These are phyloP conservation scores for Yarrowia bubula DNA, from an alignment of 805 yeast species.

Conservation along the genomic window DNA sequence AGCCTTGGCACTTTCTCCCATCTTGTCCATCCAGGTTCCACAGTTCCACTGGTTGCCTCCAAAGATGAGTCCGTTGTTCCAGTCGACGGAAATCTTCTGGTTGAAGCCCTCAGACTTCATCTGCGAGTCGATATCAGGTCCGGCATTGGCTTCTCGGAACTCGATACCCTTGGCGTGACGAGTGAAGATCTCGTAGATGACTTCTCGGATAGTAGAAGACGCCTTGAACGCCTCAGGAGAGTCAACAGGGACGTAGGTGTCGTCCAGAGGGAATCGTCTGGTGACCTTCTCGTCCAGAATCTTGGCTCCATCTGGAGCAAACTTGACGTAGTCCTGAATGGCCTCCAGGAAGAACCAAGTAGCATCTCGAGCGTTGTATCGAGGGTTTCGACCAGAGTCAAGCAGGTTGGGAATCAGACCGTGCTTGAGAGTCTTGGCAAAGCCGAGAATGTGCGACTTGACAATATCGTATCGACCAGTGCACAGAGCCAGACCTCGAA, in stretches of 20 bases:
- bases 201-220: conserved; percentile 66
- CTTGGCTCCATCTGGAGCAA: conserved; percentile 65
- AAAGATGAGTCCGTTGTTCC: conserved; percentile 81
- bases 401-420: conserved; percentile 91
- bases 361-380: conserved; percentile 96
- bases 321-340: conserved; percentile 73
- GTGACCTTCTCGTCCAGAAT: conserved; percentile 70
- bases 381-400: conserved; percentile 90
- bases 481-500: conserved; percentile 75
- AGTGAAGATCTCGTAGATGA: conserved; percentile 75
- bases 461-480: conserved; percentile 81
- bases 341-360: conserved; percentile 91
- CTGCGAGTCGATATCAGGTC: conserved; percentile 80
- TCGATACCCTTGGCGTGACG: conserved; percentile 87
- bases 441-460: conserved; percentile 72
- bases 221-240: conserved; percentile 75
- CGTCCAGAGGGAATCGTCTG: conserved; percentile 88
- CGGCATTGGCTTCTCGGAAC: conserved; percentile 95
- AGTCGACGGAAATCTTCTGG: conserved; percentile 75
- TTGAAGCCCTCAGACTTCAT: conserved; percentile 93
- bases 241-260: conserved; percentile 64
- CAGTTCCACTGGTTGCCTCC: conserved; percentile 94
- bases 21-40: conserved; percentile 99
- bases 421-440: conserved; percentile 89
- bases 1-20: conserved; percentile 91